phyloP scores from a whole-genome alignment of 106 monocot genomes.

The Dendrobium nobile region DNA sequence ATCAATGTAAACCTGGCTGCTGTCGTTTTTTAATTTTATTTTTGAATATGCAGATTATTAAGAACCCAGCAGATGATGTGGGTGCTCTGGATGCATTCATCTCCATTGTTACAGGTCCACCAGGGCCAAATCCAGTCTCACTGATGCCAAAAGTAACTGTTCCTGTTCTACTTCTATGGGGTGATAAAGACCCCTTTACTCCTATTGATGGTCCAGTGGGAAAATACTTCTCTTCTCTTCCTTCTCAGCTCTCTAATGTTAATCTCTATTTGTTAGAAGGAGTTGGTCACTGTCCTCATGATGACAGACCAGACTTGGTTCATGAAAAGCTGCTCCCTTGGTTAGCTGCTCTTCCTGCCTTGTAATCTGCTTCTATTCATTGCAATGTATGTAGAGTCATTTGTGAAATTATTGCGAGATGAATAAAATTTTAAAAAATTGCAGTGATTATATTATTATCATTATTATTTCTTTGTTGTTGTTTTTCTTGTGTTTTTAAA shows the following conservation, averaged over 20 bases:
- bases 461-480: too few species aligned
- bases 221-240: conserved; percentile 79
- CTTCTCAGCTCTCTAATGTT: conserved; percentile 57
- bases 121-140: conserved; percentile 76
- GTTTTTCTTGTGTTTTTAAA: too few species aligned
- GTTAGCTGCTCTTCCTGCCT: conserved; percentile 43
- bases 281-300: conserved; percentile 95
- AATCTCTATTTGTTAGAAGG: conserved; percentile 55
- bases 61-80: conserved; percentile 59
- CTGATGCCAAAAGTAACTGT: conserved; percentile 66
- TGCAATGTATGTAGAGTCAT: too few species aligned
- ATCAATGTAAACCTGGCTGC: too few species aligned
- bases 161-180: conserved; percentile 83
- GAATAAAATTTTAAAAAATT: too few species aligned
- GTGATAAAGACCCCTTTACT: conserved; percentile 82
- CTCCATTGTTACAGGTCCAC: conserved; percentile 86
- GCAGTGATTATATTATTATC: too few species aligned
- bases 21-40: too few species aligned
- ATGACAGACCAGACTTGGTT: conserved; percentile 80
- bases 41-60: conserved; percentile 60
- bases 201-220: conserved; percentile 92
- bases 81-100: conserved; percentile 95
- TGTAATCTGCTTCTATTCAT: neutral
- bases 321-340: conserved; percentile 83
- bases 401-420: too few species aligned